These are phyloP conservation scores for Guadua angustifolia DNA, from an alignment of 176 grass and related monocot genomes.

Conservation along the genomic window DNA sequence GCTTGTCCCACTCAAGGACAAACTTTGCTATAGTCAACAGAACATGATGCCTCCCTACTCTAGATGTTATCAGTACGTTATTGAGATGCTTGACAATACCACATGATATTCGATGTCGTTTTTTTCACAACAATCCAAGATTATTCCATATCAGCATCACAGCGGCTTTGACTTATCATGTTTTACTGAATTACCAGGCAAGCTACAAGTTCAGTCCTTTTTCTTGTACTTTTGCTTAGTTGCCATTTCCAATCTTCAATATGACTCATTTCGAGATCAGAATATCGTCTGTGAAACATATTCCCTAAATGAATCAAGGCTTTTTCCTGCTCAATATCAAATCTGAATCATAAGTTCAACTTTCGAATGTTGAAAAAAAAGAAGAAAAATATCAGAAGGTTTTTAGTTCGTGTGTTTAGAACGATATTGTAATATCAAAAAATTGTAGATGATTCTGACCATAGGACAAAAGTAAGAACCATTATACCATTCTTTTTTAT, in stretches of 20 bases:
- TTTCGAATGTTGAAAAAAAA: not conserved
- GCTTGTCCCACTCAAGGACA: slow-evolving; percentile 46
- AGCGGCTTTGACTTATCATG: not conserved
- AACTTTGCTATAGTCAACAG: slow-evolving; percentile 50
- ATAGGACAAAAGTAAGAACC: not conserved
- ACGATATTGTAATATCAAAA: not conserved
- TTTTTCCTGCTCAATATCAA: not conserved
- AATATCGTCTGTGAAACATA: not conserved
- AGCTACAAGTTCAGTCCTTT: not conserved
- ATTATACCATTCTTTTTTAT: not conserved
- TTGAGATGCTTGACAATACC: slow-evolving; percentile 40
- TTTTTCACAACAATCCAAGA: slow-evolving; percentile 9
- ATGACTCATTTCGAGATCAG: not conserved
- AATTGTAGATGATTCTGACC: not conserved
- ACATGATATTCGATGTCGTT: slow-evolving; percentile 9
- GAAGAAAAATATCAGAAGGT: not conserved
- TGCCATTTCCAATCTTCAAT: not conserved
- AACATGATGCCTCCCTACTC: slow-evolving; percentile 54
- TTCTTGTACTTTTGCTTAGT: not conserved
- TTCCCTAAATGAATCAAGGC: not conserved
- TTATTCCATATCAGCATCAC: not conserved
- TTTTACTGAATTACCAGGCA: slow-evolving; percentile 10
- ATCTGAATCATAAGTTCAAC: not conserved
- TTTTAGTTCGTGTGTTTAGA: not conserved
- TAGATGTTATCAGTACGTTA: slow-evolving; percentile 41